Base-by-base conservation (phyloP, 495 filamentous ascomycete genomes). In the Terfezia boudieri region DNA sequence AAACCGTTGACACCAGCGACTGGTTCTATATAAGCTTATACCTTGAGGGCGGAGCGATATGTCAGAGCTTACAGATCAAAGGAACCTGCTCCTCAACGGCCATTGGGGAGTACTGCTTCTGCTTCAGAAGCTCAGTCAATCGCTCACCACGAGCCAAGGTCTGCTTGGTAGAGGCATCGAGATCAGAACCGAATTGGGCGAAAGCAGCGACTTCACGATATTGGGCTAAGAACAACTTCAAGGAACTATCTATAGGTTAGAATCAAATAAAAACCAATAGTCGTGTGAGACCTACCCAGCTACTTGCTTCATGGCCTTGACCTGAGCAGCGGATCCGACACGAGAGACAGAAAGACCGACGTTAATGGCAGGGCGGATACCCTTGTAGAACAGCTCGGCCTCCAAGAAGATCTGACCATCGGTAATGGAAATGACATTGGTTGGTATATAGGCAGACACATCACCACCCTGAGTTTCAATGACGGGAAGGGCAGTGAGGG, bases 261-360 rank as follows among this genome's bases (percentile, higher is more conserved):
- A 37, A 48, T 50, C 48, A 56, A 52, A 12, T 9, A 36, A n/a
- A 17, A 9, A 11, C 10, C 23, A 26, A n/a, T 12, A 37, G 7
- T 26, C 10, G 8, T 8, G 2, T 43, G 36, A 22, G 48, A 17
- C 37, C 26, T 61, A 61, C 60, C 60, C 90, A 68, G 90, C 90
- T 68, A 98, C 90, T 80, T 98, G 90, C 78, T 96, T 98, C 90
- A 98, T 98, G 73, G 90, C 87, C 84, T 98, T 98, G 73, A 98
- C 81, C 78, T 98, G 90, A 67, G 90, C 90, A 69, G 90, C 87
- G 66, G 90, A 98, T 70, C 90, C 90, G 80, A 98, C 90, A 83
- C 90, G 90, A 67, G 90, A 98, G 60, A 98, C 90, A 67, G 90
- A 98, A 55, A 98, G 84, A 90, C 90, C 90, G 82, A 98, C 90